Base-by-base conservation (phyloP, 176 grass and related monocot genomes). In the Rhipidocladum racemiflorum region DNA sequence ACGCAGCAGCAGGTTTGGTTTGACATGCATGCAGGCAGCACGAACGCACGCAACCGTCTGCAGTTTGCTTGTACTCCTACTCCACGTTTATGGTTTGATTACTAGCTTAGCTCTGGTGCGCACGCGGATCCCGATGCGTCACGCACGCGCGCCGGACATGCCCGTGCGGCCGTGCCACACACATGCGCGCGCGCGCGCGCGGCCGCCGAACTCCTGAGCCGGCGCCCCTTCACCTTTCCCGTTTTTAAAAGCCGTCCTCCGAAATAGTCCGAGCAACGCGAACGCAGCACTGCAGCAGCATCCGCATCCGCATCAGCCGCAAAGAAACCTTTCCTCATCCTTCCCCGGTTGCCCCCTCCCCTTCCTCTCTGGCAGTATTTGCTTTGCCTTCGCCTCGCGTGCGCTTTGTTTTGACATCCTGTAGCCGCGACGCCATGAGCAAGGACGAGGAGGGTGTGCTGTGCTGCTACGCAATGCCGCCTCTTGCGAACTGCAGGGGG, bases 191-290 rank as follows among this genome's bases (percentile, higher is more conserved):
- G 8, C 28, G 56, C 60, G 18, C n/a, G n/a, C 32, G 61, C 50
- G 53, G 14, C 18, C 11, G 66, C 55, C 68, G 74, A 62, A 32
- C 73, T 70, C 80, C 72, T 54, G 57, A 65, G 74, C 86, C 60
- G 75, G 87, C 81, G 40, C 75, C 75, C 68, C 87, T 51, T 68
- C 77, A 28, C 77, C 77, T 81, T 68, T 70, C 77, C 71, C 17
- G 45, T 42, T 63, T 74, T 72, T 81, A 85, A 84, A 76, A 63
- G 48, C 24, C 39, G 39, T 0, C 72, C 70, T 74, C 77, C 76
- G 10, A 79, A 85, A 85, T 85, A 89, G 80, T 85, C 87, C 81
- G 39, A 74, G 59, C 25, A 62, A 8, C 55, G 54, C 72, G 20
- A 24, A 68, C 35, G 38, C 81, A 23, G 61, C 40, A 45, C 30